These are phyloP conservation scores for Trypanosoma caninum DNA, from an alignment of 208 protist genomes.

Conservation along the genomic window DNA sequence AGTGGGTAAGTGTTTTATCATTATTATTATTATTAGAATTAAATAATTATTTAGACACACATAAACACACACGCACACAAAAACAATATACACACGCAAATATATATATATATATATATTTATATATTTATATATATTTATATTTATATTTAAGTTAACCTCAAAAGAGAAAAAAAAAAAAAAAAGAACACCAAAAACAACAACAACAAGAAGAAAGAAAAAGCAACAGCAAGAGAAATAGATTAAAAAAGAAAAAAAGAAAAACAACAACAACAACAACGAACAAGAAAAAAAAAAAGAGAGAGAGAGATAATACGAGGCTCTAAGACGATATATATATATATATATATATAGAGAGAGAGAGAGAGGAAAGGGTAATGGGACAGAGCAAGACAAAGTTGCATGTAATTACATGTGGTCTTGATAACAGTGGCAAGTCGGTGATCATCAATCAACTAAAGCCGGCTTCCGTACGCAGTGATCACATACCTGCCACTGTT, in stretches of 20 bases:
- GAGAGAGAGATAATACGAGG: not conserved
- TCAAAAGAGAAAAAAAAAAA: no score
- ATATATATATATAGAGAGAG: no score
- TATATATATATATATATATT: no score
- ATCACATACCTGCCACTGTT: constrained; percentile 96
- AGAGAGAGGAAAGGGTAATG: constrained; percentile 30
- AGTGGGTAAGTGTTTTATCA: not conserved
- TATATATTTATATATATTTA: no score
- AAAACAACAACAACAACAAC: constrained; percentile 1
- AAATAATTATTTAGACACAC: no score
- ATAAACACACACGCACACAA: not conserved
- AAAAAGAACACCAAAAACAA: no score
- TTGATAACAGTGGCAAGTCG: constrained; percentile 96
- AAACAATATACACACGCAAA: not conserved
- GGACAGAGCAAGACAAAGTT: constrained; percentile 83
- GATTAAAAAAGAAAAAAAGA: not conserved
- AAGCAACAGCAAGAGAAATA: not conserved
- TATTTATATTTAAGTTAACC: no score
- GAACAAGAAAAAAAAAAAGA: not conserved
- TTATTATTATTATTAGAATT: not conserved
- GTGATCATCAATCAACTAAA: constrained; percentile 98
- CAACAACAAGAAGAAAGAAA: not conserved
- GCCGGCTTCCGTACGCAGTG: constrained; percentile 87
- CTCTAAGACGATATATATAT: no score
- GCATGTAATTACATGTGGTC: constrained; percentile 78